These are phyloP conservation scores for Thuja plicata DNA, from an alignment of 83 land plant genomes.

Conservation along the genomic window DNA sequence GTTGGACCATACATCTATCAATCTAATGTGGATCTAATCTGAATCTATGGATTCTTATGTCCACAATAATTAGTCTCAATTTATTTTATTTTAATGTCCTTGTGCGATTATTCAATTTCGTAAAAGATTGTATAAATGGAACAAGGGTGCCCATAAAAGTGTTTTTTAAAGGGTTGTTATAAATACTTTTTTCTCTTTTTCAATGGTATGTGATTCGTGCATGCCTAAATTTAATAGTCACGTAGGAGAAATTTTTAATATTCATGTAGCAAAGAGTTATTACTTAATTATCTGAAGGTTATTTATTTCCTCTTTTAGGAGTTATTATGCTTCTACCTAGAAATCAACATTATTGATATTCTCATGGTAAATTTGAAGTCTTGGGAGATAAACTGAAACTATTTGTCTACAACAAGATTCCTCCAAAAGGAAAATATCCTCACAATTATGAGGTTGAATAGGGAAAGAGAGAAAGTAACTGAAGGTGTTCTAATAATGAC, in stretches of 20 bases:
- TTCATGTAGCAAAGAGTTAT: neutral
- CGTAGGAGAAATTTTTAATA: neutral
- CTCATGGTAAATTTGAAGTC: neutral
- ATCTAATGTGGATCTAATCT: neutral
- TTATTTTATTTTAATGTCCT: neutral
- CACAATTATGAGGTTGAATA: constrained; percentile 7
- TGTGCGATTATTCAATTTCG: neutral
- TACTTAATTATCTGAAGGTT: neutral
- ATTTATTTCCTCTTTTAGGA: neutral
- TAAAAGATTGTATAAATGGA: neutral
- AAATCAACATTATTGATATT: neutral
- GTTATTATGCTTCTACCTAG: neutral
- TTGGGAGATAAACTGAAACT: neutral
- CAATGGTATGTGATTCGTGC: neutral
- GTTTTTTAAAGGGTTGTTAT: neutral
- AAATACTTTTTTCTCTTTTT: neutral
- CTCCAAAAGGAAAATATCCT: neutral
- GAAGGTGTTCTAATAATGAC: no score
- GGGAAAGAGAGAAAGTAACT: no score
- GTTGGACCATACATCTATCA: neutral
- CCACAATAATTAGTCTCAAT: neutral
- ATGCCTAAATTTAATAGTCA: neutral
- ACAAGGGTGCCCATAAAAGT: neutral
- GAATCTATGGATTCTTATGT: neutral
- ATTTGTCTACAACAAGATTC: constrained; percentile 3